Conservation (phyloP, 805 yeast genomes). For the Kurtzmaniella cleridarum region DNA sequence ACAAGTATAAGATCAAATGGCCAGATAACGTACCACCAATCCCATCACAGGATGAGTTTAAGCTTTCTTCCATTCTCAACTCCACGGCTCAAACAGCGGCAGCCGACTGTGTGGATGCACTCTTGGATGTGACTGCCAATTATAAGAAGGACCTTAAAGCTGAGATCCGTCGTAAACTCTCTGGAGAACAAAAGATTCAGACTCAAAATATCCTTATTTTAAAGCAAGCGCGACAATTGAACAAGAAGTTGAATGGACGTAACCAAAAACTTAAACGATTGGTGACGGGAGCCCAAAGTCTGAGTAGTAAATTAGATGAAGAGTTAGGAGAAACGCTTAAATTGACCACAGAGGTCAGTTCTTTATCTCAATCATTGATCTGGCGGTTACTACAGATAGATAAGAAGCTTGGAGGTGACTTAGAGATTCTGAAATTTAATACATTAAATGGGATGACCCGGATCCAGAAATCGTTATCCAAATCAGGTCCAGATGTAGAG, state of each 20-base stretch:
- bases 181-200: slow-evolving; percentile 37
- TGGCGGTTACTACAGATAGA: slow-evolving; percentile 8
- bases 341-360: slow-evolving; percentile 2
- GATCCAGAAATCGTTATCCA: too few species aligned
- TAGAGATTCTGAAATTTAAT: too few species aligned
- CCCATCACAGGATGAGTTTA: slow-evolving; percentile 28
- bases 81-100: slow-evolving; percentile 21
- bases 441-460: too few species aligned
- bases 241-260: slow-evolving; percentile 10
- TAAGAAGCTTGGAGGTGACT: slow-evolving; percentile 3
- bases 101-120: slow-evolving; percentile 21
- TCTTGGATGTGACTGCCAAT: slow-evolving; percentile 21
- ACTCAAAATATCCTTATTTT: slow-evolving; percentile 33
- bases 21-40: slow-evolving; percentile 5
- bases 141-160: slow-evolving; percentile 32
- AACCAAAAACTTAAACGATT: slow-evolving; percentile 9
- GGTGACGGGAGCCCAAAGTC: background rate
- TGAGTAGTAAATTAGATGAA: slow-evolving; percentile 4
- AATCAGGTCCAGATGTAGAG: too few species aligned
- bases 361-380: slow-evolving; percentile 1
- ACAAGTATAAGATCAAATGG: slow-evolving; percentile 1
- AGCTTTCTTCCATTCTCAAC: slow-evolving; percentile 24
- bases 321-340: slow-evolving; percentile 8
- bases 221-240: slow-evolving; percentile 19
- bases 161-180: slow-evolving; percentile 28